Evolutionary conservation across 2,329 filamentous ascomycete species (phyloP), one percentile per base, ranked within the genome.

Genomic region (Claviceps spartinae): DNA sequence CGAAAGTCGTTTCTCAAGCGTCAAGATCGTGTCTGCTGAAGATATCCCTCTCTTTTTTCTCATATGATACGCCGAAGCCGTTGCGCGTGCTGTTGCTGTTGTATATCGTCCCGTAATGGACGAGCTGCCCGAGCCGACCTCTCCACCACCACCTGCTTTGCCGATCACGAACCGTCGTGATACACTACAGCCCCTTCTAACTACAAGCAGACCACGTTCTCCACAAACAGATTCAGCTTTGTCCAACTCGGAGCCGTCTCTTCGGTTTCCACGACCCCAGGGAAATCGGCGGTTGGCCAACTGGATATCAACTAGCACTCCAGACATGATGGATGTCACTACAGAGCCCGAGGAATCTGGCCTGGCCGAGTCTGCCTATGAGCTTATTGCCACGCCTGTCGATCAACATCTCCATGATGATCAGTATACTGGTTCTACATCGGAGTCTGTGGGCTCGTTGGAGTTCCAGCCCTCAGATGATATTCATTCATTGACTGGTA

Each of bases 281-380:
- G 78, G 76, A 50, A 80, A 73, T 57, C 70, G 71, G 52, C 69
- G 72, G 48, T 74, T 82, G 42, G 77, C 77, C 59, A 75, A 76
- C 69, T 81, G 77, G 77, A 69, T 82, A 48, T 78, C 76, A 6
- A 73, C 71, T 50, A 80, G 77, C 59, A 72, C 76, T 34, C 76
- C 75, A 50, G 72, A 77, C 65, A 78, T 80, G 56, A 78, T 79
- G 74, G 70, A 69, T 56, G 65, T 70, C 22, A 66, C 67, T 40
- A 66, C 62, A 50, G 66, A 67, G 30, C 69, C 71, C 53, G 72
- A 76, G 42, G 71, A 73, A 56, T 72, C 75, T 62, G 78, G 68
- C 59, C 62, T 81, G 60, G 65, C 71, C 60, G 78, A 79, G 59
- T 78, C 78, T 52, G 69, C 75, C 54, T 82, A 77, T 63, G 78